Conservation (phyloP, 306 rosid genomes). For the Cajanus cajan region DNA sequence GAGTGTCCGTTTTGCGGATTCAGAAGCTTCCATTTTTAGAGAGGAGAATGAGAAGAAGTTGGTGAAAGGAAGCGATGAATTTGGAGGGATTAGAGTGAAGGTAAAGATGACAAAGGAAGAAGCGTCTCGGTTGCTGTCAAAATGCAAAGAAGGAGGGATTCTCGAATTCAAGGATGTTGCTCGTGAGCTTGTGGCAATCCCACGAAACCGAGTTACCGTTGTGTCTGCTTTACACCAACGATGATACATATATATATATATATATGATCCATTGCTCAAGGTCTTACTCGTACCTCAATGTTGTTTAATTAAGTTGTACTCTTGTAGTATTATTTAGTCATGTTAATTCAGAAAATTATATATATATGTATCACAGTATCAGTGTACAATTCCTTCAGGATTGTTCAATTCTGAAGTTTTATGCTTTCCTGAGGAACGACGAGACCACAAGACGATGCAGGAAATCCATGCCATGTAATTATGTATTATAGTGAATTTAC, state of each 20-base stretch:
- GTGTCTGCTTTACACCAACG: neutral
- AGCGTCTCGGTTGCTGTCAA: slow-evolving; percentile 55
- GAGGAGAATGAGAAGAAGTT: slow-evolving; percentile 23
- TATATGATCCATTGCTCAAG: too few relatives aligned
- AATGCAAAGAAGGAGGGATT: slow-evolving; percentile 57
- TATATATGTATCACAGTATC: neutral
- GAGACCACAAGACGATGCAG: neutral
- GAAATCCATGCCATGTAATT: neutral
- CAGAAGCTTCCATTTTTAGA: slow-evolving; percentile 32
- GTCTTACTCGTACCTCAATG: neutral
- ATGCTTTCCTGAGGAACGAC: neutral
- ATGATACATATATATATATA: neutral
- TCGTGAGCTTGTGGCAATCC: slow-evolving; percentile 36
- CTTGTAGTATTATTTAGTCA: too few relatives aligned
- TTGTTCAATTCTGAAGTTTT: neutral
- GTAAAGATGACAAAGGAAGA: slow-evolving; percentile 73
- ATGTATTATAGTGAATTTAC: neutral
- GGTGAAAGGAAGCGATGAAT: neutral
- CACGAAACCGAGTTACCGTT: slow-evolving; percentile 32
- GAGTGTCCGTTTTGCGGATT: slow-evolving; percentile 29
- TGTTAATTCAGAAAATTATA: neutral
- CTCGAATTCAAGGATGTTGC: slow-evolving; percentile 59
- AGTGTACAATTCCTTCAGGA: too few relatives aligned
- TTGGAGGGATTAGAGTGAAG: slow-evolving; percentile 49
- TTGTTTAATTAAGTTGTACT: too few relatives aligned